phyloP scores from a whole-genome alignment of 768 basidiomycete genomes.

The Kwoniella newhampshirensis region DNA sequence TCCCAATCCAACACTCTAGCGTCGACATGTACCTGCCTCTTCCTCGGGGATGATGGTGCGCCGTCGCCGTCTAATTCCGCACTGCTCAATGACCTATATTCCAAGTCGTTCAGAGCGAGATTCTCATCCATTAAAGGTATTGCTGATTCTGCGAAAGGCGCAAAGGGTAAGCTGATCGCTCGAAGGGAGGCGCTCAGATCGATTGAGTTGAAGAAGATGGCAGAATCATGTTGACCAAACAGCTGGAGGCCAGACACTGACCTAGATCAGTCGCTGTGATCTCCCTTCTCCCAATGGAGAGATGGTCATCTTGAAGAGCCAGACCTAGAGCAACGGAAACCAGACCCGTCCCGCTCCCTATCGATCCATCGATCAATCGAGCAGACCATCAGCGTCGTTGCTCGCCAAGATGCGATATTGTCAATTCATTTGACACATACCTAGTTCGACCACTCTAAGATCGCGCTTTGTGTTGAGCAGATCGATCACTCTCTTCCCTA shows the following conservation, averaged over 20 bases:
- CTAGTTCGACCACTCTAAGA: constrained; percentile 67
- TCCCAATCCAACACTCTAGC: constrained; percentile 74
- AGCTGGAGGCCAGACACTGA: constrained; percentile 53
- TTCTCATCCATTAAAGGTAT: constrained; percentile 76
- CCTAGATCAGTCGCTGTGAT: constrained; percentile 72
- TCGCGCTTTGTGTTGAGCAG: constrained; percentile 2
- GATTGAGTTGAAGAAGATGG: too few species aligned
- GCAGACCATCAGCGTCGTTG: too few species aligned
- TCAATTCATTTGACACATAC: constrained; percentile 54
- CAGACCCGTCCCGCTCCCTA: constrained; percentile 83
- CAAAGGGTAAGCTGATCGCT: too few species aligned
- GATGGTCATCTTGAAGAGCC: constrained; percentile 35
- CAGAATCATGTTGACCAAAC: not conserved
- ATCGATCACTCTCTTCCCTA: constrained; percentile 9
- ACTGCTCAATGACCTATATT: too few species aligned
- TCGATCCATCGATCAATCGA: too few species aligned
- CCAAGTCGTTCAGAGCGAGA: constrained; percentile 58
- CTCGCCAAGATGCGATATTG: not conserved
- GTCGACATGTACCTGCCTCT: not conserved
- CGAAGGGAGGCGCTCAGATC: too few species aligned
- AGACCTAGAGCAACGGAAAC: constrained; percentile 68
- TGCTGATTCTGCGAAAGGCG: constrained; percentile 64
- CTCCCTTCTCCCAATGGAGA: constrained; percentile 22
- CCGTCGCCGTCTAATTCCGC: constrained; percentile 21
- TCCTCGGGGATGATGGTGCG: constrained; percentile 31